A percentile compares a stretch with the other conserved stretches of the same genome.
Evolutionary conservation across 2,329 filamentous ascomycete genomes (phyloP).

Genomic region (Geosmithia putterillii): DNA sequence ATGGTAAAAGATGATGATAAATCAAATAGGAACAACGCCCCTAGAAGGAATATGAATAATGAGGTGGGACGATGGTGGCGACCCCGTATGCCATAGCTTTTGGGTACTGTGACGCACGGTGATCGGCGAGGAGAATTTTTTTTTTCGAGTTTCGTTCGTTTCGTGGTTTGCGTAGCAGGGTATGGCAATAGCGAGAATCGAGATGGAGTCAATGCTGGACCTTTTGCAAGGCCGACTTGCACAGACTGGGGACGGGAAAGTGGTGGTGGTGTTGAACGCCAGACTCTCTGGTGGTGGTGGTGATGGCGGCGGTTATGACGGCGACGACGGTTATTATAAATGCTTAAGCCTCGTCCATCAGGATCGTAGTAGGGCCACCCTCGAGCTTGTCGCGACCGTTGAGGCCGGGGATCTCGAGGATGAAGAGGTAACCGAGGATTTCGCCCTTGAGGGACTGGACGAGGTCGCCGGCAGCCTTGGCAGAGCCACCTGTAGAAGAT

Average conservation of each 20-base stretch:
- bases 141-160: background rate
- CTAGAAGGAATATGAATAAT: background rate
- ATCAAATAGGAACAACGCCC: background rate
- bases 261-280: background rate
- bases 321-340: background rate
- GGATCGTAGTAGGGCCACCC: conserved; percentile 63
- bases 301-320: no score
- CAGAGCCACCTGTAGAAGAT: conserved; percentile 62
- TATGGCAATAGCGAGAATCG: background rate
- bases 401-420: conserved; percentile 89
- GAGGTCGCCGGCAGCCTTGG: conserved; percentile 74
- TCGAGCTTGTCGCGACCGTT: conserved; percentile 85
- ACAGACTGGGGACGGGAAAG: background rate
- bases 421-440: conserved; percentile 85
- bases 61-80: background rate
- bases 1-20: background rate
- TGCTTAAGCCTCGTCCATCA: conserved; percentile 48
- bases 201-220: background rate
- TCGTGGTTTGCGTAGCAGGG: background rate
- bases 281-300: background rate
- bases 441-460: conserved; percentile 75
- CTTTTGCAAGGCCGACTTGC: background rate
- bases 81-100: background rate
- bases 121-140: background rate
- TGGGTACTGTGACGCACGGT: background rate